phyloP scores from a whole-genome alignment of 148 eudicot genomes.

The Cornus kousa region DNA sequence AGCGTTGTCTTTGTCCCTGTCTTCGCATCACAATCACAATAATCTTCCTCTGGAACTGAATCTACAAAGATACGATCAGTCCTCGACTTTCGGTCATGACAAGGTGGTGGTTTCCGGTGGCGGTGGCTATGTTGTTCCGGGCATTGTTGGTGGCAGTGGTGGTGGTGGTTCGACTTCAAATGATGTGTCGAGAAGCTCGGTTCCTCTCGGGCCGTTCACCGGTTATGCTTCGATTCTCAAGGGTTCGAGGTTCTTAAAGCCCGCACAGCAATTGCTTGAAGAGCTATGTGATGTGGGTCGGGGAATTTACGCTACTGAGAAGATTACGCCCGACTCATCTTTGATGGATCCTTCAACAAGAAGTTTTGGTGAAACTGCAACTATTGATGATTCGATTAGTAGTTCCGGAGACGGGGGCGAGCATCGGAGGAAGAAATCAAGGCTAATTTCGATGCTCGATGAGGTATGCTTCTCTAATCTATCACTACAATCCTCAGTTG shows the following conservation, averaged over 20 bases:
- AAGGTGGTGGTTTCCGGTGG: neutral
- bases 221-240: conserved; percentile 77
- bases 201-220: conserved; percentile 79
- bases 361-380: conserved; percentile 8
- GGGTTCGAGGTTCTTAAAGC: conserved; percentile 73
- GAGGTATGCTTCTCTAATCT: conserved; percentile 33
- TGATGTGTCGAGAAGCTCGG: conserved; percentile 35
- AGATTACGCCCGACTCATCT: conserved; percentile 7
- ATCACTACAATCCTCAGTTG: neutral
- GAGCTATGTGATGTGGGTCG: conserved; percentile 47
- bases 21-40: conserved; percentile 28
- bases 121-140: conserved; percentile 4
- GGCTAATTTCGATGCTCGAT: conserved; percentile 43
- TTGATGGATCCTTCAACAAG: conserved; percentile 26
- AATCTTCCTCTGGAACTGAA: conserved; percentile 28
- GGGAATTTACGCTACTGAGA: conserved; percentile 22
- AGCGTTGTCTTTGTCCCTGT: conserved; percentile 46
- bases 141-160: neutral
- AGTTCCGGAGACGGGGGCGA: conserved; percentile 22
- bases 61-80: conserved; percentile 24
- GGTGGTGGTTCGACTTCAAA: conserved; percentile 9
- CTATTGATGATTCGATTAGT: conserved; percentile 16
- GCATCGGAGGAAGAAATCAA: conserved; percentile 35
- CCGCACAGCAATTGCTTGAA: conserved; percentile 71
- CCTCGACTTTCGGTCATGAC: conserved; percentile 8